Conservation (phyloP, 1,284 basidiomycete genomes). For the Trichosporon sp. region DNA sequence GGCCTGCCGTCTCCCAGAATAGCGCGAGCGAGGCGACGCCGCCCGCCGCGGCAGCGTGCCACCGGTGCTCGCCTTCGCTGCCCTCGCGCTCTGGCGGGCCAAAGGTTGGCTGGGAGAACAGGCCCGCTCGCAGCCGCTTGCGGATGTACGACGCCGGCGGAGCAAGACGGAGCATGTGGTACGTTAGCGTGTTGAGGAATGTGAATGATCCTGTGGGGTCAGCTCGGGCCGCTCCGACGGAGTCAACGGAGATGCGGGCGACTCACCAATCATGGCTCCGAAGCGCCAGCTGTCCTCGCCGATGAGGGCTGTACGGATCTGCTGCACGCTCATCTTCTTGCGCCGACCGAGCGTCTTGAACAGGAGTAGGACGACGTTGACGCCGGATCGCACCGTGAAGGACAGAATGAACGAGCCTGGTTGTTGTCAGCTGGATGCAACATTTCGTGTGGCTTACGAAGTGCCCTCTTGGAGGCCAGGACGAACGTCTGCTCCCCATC, state of each 20-base stretch:
- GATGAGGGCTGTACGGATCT: slow-evolving; percentile 71
- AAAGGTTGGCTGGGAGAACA: slow-evolving; percentile 36
- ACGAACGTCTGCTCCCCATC: slow-evolving; percentile 65
- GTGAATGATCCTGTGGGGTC: slow-evolving; percentile 55
- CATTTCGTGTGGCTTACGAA: slow-evolving; percentile 52
- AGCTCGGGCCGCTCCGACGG: not conserved
- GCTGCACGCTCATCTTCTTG: slow-evolving; percentile 53
- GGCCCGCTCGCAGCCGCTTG: slow-evolving; percentile 25
- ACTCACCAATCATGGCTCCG: slow-evolving; percentile 70
- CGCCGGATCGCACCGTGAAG: slow-evolving; percentile 68
- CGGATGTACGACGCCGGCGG: slow-evolving; percentile 55
- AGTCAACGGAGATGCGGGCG: slow-evolving; percentile 19
- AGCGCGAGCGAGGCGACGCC: slow-evolving; percentile 70
- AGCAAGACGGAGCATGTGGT: slow-evolving; percentile 75
- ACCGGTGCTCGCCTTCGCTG: slow-evolving; percentile 55
- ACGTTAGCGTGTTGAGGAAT: slow-evolving; percentile 70
- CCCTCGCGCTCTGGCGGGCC: slow-evolving; percentile 52
- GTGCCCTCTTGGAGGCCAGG: slow-evolving; percentile 66
- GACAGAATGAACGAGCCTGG: slow-evolving; percentile 71
- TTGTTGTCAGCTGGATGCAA: slow-evolving; percentile 3
- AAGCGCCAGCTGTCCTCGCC: slow-evolving; percentile 74
- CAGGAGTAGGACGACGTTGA: slow-evolving; percentile 70
- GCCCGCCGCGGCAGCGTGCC: slow-evolving; percentile 86
- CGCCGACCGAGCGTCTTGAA: slow-evolving; percentile 57
- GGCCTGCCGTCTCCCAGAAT: slow-evolving; percentile 68